These are phyloP conservation scores for Camellia oleifera DNA, from an alignment of 179 eudicot genomes.

Conservation along the genomic window DNA sequence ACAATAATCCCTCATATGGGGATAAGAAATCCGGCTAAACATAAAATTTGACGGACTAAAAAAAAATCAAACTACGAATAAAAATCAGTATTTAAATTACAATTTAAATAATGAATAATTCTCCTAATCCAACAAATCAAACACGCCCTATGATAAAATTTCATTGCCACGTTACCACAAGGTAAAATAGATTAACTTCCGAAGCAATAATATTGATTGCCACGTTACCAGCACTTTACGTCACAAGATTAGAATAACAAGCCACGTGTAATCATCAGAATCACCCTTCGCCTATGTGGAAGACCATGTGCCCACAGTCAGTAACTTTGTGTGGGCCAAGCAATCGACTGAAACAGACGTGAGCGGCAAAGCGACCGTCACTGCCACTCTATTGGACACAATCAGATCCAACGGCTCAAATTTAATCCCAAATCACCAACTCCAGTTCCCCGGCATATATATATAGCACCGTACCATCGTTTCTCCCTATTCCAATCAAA, in stretches of 20 bases:
- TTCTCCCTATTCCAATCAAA: background rate
- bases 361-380: background rate
- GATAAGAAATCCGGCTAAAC: too few species aligned
- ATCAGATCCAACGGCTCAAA: background rate
- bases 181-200: too few species aligned
- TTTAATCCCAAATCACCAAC: background rate
- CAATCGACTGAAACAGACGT: background rate
- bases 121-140: too few species aligned
- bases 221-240: background rate
- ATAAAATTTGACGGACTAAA: too few species aligned
- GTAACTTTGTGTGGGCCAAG: background rate
- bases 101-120: too few species aligned
- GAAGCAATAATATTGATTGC: background rate
- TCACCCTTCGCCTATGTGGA: background rate
- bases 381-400: background rate
- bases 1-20: too few species aligned
- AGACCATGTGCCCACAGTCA: background rate
- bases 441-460: background rate
- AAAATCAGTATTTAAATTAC: too few species aligned
- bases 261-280: background rate
- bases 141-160: too few species aligned
- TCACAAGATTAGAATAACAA: too few species aligned
- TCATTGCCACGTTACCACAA: too few species aligned
- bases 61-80: too few species aligned
- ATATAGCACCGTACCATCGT: background rate